Evolutionary conservation across 305 asterid genomes (phyloP), one percentile per base, ranked within the genome.

Genomic region (Fraxinus nigra): DNA sequence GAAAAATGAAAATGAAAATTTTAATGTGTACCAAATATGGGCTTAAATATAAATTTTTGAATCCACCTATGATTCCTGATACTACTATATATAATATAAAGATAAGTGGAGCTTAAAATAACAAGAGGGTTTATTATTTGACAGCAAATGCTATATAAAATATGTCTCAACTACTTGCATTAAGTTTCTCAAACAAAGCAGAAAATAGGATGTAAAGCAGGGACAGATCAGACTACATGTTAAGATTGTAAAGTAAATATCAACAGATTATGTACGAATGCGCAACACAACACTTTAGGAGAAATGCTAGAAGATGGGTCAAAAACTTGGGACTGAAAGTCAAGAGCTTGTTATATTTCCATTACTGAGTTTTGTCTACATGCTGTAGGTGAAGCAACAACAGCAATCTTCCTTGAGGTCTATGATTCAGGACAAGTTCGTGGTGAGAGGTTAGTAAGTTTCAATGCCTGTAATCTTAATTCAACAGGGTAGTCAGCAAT

Each of bases 401-500:
- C 83, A 69, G 69, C 84, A 69, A 7, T 28, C 75, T 75, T 80
- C 65, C 83, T 48, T 5, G 93, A 91, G 22, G 89, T 85, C n/a
- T 56, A 43, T 37, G 73, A 78, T 14, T 79, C 32, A 22, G 85
- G 78, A 24, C n/a, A 28, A 4, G 61, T 82, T 75, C 91, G 89
- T 10, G 94, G 95, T 1, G 97, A 93, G 85, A 93, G 97, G 89
- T 91, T 84, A 46, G 97, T 90, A 46, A 92, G 88, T 85, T 94
- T 98, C 85, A 96, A 85, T 4, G 99, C 99, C 87, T 94, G 99
- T 73, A 86, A 51, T 85, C 94, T 90, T 84, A 96, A 51, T 86
- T 91, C 98, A 24, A 84, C 22, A 1, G 99, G 99, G 87, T 93
- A 96, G 87, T 94, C 97, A 20, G 92, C 93, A 74, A 94, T 72